A percentile compares a stretch with the other conserved stretches of the same genome.
Evolutionary conservation across 345 rosid species (phyloP).

Genomic region (Aegle marmelos): DNA sequence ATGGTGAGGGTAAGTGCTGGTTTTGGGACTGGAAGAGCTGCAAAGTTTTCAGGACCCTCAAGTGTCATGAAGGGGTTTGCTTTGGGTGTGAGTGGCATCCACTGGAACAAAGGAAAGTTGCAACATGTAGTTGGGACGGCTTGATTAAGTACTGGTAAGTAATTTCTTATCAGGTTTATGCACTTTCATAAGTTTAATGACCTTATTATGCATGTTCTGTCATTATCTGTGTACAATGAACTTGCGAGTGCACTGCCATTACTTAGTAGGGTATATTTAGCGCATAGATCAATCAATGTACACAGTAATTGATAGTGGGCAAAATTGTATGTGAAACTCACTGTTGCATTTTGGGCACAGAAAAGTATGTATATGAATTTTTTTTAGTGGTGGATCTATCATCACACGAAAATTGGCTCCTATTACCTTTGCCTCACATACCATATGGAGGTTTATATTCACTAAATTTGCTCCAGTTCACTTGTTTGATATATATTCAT

Average conservation of each 20-base stretch:
- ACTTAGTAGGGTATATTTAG: background rate
- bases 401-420: background rate
- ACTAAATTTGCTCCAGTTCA: background rate
- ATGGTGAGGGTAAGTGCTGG: constrained; percentile 99
- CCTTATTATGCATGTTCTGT: background rate
- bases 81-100: constrained; percentile 98
- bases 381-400: background rate
- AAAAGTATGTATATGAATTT: background rate
- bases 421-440: background rate
- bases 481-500: background rate
- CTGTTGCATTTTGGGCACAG: background rate
- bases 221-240: background rate
- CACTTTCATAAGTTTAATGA: background rate
- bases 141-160: constrained; percentile 94
- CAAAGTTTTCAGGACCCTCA: constrained; percentile 86
- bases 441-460: background rate
- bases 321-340: background rate
- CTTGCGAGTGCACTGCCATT: background rate
- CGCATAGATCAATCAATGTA: too few species aligned
- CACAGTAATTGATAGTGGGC: too few species aligned
- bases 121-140: constrained; percentile 99
- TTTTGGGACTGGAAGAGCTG: constrained; percentile 99
- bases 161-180: constrained; percentile 3
- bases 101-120: constrained; percentile 93
- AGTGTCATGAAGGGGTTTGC: constrained; percentile 89